Conservation (phyloP, 192 early-diverging fungal species). For the Backusella tarrabulga region DNA sequence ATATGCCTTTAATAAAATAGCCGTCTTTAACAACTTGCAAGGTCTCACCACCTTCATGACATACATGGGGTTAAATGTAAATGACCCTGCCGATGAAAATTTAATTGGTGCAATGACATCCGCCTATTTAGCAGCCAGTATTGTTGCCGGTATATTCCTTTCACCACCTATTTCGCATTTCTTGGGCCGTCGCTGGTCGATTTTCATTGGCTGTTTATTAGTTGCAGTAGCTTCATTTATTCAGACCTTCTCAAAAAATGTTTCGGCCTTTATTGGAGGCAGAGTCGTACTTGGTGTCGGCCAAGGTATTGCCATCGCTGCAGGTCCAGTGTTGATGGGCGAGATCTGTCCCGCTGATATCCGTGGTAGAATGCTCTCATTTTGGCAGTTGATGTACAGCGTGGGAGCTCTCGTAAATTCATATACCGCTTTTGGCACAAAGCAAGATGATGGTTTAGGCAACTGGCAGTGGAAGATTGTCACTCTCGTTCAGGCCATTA, state of each 20-base stretch:
- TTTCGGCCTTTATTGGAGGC: constrained; percentile 19
- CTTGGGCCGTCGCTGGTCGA: constrained; percentile 26
- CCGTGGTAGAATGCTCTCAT: constrained; percentile 29
- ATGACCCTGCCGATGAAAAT: constrained; percentile 13
- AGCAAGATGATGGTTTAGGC: constrained; percentile 7
- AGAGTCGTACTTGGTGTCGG: constrained; percentile 18
- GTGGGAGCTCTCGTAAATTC: constrained; percentile 23
- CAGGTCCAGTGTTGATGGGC: constrained; percentile 21
- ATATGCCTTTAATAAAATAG: not conserved
- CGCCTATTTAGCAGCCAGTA: constrained; percentile 12
- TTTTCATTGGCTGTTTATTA: constrained; percentile 15
- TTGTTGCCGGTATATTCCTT: constrained; percentile 16
- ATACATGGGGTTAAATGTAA: not conserved
- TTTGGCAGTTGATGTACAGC: constrained; percentile 24
- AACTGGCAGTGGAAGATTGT: constrained; percentile 22
- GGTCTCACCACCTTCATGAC: constrained; percentile 6
- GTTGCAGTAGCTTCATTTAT: constrained; percentile 18
- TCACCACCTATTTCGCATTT: constrained; percentile 20
- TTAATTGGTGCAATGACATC: constrained; percentile 23
- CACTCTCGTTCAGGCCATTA: constrained; percentile 10
- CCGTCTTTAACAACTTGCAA: constrained; percentile 26
- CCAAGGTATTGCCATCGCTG: constrained; percentile 15
- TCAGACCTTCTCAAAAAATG: constrained; percentile 14
- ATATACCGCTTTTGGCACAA: constrained; percentile 15
- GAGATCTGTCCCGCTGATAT: constrained; percentile 22